Conservation (phyloP, 495 filamentous ascomycete species). For the Chaetomium cochliodes region DNA sequence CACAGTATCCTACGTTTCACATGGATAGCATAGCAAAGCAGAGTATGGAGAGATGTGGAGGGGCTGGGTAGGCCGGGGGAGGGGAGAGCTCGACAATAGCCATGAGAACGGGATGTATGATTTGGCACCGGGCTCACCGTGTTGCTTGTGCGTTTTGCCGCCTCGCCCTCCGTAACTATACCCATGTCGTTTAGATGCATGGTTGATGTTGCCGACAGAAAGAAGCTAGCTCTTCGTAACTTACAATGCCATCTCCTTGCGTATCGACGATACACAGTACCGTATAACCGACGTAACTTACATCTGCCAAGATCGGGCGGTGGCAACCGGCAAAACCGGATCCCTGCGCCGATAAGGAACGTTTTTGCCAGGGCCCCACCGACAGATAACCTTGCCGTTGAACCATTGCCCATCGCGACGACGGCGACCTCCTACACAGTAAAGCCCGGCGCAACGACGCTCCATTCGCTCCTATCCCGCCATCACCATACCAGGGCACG, state of each 20-base stretch:
- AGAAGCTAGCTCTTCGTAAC: background rate
- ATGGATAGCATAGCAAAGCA: slow-evolving; percentile 1
- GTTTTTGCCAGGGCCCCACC: slow-evolving; percentile 15
- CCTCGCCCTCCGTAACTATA: background rate
- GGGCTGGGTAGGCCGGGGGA: background rate
- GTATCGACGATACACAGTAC: background rate
- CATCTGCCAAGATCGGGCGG: slow-evolving; percentile 5
- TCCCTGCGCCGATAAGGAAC: slow-evolving; percentile 16
- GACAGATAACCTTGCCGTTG: background rate
- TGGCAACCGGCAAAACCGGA: slow-evolving; percentile 13
- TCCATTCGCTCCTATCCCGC: no score
- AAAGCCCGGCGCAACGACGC: no score
- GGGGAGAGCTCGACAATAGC: background rate
- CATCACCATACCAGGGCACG: no score
- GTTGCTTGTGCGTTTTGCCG: background rate
- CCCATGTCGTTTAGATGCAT: background rate
- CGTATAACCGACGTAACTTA: background rate
- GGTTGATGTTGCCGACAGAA: no score
- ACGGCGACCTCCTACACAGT: no score
- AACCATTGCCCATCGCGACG: no score
- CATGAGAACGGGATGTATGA: background rate
- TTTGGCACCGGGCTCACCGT: background rate
- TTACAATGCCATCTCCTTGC: background rate
- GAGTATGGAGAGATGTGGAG: background rate
- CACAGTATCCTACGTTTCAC: background rate